These are phyloP conservation scores for Cerrena zonata DNA, from an alignment of 1,284 basidiomycete genomes.

Conservation along the genomic window DNA sequence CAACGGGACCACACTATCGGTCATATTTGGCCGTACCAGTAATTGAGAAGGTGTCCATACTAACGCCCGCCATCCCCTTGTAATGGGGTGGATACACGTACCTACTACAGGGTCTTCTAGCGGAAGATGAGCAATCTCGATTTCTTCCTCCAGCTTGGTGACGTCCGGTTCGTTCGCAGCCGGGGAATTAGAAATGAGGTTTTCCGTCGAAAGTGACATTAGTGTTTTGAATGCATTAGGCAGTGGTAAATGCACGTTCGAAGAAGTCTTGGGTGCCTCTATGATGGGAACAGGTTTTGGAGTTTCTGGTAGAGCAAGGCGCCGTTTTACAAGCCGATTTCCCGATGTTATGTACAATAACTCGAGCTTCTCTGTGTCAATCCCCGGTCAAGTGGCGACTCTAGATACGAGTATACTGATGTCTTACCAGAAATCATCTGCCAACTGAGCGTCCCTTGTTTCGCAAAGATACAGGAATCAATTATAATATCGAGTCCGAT, in stretches of 20 bases:
- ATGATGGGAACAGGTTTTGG: constrained; percentile 8
- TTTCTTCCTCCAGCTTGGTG: constrained; percentile 17
- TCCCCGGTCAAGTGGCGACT: too few species aligned
- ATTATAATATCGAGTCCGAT: too few species aligned
- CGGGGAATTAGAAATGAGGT: constrained; percentile 19
- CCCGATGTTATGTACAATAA: constrained; percentile 22
- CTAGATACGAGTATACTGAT: too few species aligned
- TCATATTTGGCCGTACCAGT: constrained; percentile 29
- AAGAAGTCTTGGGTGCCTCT: constrained; percentile 13
- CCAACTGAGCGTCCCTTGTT: too few species aligned
- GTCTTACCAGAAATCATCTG: too few species aligned
- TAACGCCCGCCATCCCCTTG: constrained; percentile 30
- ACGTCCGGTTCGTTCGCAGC: constrained; percentile 6
- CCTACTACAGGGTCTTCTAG: constrained; percentile 28
- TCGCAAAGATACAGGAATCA: too few species aligned
- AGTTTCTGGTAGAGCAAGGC: constrained; percentile 12
- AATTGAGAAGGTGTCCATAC: constrained; percentile 43
- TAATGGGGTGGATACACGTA: constrained; percentile 27
- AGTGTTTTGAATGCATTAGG: constrained; percentile 57
- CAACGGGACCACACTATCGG: not conserved
- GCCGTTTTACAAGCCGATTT: constrained; percentile 19
- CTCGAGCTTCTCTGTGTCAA: constrained; percentile 20
- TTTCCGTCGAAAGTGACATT: constrained; percentile 37
- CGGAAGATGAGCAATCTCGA: constrained; percentile 27
- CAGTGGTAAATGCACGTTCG: constrained; percentile 29